Evolutionary conservation across 306 rosid species (phyloP), one percentile per base, ranked within the genome.

Genomic region (Gleditsia sinensis): DNA sequence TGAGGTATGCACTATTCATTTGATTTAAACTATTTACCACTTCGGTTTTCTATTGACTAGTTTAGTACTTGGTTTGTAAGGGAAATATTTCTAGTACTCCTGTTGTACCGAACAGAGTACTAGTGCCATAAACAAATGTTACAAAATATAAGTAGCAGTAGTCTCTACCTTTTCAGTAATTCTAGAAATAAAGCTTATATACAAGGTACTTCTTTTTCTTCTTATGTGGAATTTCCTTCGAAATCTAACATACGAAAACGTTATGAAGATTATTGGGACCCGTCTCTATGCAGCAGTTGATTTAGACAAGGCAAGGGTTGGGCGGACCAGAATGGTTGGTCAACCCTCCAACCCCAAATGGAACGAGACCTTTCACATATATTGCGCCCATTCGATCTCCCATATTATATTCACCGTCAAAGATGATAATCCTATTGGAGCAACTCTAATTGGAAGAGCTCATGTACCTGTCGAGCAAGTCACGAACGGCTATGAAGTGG

Each of bases 371-470:
- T 91, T 91, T 59, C 86, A 69, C 67, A 81, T 91, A 61, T 91
- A 90, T 2, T 87, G 92, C 64, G 98, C 97, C 12, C 96, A 91
- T 74, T 57, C 25, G 21, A 82, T 92, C 62, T 78, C 92, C 19
- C 3, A 87, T 49, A 57, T 91, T 19, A 75, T 91, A 45, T 90
- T 94, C 86, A 90, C 93, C 8, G 71, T 94, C 42, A 90, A 94
- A 87, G 81, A 77, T 56, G 80, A 75, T 17, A 70, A 83, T 67
- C 86, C 81, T 7, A 66, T 87, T 61, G 88, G 91, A 9, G 97
- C 97, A 67, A 90, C 93, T 23, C 83, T 94, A 16, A 77, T 94
- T 45, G 98, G 98, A 62, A 88, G 93, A 78, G 98, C 96, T 17
- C 85, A 87, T 77, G 64, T 91, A 12, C 88, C 90, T 3, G 90